A percentile compares a stretch with the other conserved stretches of the same genome.
Conservation (phyloP, 208 protist species). For the Crithidia brevicula region DNA sequence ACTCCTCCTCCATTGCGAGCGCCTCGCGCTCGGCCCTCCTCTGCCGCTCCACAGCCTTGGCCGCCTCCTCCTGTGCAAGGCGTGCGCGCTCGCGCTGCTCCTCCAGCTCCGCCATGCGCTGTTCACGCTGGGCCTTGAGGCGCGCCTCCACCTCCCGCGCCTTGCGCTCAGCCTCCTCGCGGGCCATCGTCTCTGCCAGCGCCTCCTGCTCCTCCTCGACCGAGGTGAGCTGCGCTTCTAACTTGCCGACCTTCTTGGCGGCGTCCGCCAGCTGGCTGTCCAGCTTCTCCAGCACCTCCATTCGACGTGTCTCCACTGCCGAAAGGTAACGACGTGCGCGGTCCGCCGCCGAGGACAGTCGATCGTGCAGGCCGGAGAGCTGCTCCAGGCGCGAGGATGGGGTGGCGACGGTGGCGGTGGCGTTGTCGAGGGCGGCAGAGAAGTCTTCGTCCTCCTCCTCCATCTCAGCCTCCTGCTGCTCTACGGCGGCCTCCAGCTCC, state of each 20-base stretch:
- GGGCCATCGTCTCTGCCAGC: slow-evolving; percentile 34
- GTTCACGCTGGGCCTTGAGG: slow-evolving; percentile 61
- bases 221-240: slow-evolving; percentile 26
- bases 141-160: slow-evolving; percentile 54
- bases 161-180: slow-evolving; percentile 55
- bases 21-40: slow-evolving; percentile 64
- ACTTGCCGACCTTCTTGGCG: slow-evolving; percentile 28
- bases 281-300: slow-evolving; percentile 33
- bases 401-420: slow-evolving; percentile 19
- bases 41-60: slow-evolving; percentile 63
- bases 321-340: slow-evolving; percentile 36
- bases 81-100: slow-evolving; percentile 71
- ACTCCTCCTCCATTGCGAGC: slow-evolving; percentile 60
- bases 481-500: slow-evolving; percentile 33
- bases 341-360: slow-evolving; percentile 50
- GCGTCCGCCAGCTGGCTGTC: slow-evolving; percentile 30
- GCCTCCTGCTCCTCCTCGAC: slow-evolving; percentile 28
- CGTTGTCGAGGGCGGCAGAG: slow-evolving; percentile 16
- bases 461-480: slow-evolving; percentile 37
- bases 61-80: slow-evolving; percentile 62
- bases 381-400: slow-evolving; percentile 31
- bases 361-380: slow-evolving; percentile 39
- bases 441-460: slow-evolving; percentile 30
- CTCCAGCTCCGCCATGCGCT: slow-evolving; percentile 48
- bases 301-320: slow-evolving; percentile 27